These are phyloP conservation scores for Salix caprea DNA, from an alignment of 345 rosid genomes.

Conservation along the genomic window DNA sequence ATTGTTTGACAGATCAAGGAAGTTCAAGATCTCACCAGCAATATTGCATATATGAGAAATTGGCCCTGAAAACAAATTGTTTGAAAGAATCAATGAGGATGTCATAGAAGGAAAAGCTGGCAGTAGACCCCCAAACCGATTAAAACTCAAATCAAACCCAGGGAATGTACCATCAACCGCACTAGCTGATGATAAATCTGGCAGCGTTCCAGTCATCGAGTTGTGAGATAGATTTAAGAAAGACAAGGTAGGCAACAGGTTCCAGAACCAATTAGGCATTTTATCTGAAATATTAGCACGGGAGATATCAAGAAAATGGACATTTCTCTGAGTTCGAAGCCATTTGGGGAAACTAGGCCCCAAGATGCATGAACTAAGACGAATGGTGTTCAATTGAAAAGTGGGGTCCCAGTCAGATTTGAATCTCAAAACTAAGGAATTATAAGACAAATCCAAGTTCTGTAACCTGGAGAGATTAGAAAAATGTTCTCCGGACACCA, in stretches of 20 bases:
- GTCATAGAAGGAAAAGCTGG: slow-evolving; percentile 10
- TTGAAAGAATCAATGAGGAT: slow-evolving; percentile 18
- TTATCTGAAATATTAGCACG: slow-evolving; percentile 16
- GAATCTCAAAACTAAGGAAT: slow-evolving; percentile 16
- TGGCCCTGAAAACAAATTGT: slow-evolving; percentile 20
- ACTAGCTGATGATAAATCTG: slow-evolving; percentile 2
- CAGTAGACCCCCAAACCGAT: slow-evolving; percentile 19
- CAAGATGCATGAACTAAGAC: slow-evolving; percentile 11
- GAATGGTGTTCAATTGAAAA: slow-evolving; percentile 11
- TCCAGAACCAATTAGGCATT: slow-evolving; percentile 26
- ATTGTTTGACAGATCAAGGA: slow-evolving; percentile 17
- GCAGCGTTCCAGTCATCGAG: slow-evolving; percentile 23
- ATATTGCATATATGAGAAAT: slow-evolving; percentile 9
- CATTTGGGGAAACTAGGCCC: slow-evolving; percentile 34
- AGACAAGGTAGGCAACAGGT: background rate
- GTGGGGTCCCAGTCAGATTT: slow-evolving; percentile 27
- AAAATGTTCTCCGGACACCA: slow-evolving; percentile 22
- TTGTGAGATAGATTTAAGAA: slow-evolving; percentile 28
- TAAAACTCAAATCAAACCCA: slow-evolving; percentile 19
- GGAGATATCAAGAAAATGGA: slow-evolving; percentile 19
- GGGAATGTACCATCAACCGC: background rate
- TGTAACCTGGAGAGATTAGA: slow-evolving; percentile 21
- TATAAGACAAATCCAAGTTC: slow-evolving; percentile 2
- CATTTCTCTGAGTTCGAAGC: slow-evolving; percentile 19
- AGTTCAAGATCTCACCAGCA: background rate